Evolutionary conservation across 2,329 filamentous ascomycete species (phyloP).

Genomic region (Pestalotiopsis sp.): DNA sequence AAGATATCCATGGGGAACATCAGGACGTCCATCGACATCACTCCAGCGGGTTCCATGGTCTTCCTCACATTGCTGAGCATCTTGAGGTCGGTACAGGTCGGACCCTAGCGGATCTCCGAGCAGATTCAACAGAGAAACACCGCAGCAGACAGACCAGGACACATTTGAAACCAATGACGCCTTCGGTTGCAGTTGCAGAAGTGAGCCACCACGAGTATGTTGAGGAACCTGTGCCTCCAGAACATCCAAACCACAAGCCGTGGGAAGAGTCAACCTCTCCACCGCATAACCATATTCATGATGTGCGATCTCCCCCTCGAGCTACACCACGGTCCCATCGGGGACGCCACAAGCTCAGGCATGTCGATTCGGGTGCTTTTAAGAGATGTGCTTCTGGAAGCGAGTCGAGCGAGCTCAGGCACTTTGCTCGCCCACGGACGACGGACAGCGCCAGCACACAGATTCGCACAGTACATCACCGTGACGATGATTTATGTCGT

Average conservation of each 20-base stretch:
- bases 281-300: not conserved
- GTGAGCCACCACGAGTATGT: slow-evolving; percentile 19
- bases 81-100: slow-evolving; percentile 26
- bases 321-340: not conserved
- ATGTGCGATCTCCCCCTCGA: not conserved
- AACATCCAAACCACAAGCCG: slow-evolving; percentile 16
- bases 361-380: not conserved
- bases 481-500: not conserved
- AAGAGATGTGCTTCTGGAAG: not conserved
- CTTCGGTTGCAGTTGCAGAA: slow-evolving; percentile 17
- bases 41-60: slow-evolving; percentile 35
- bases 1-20: slow-evolving; percentile 7
- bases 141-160: not conserved
- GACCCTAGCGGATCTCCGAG: slow-evolving; percentile 16
- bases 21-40: slow-evolving; percentile 26
- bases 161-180: slow-evolving; percentile 20
- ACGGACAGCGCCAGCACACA: not conserved
- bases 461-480: not conserved
- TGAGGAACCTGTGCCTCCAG: slow-evolving; percentile 17
- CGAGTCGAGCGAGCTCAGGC: not conserved
- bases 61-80: slow-evolving; percentile 38
- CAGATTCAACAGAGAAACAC: not conserved
- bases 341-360: not conserved
- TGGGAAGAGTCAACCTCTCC: not conserved
- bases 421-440: not conserved